These are phyloP conservation scores for Wickerhamiella parazyma DNA, from an alignment of 805 yeast genomes.

Conservation along the genomic window DNA sequence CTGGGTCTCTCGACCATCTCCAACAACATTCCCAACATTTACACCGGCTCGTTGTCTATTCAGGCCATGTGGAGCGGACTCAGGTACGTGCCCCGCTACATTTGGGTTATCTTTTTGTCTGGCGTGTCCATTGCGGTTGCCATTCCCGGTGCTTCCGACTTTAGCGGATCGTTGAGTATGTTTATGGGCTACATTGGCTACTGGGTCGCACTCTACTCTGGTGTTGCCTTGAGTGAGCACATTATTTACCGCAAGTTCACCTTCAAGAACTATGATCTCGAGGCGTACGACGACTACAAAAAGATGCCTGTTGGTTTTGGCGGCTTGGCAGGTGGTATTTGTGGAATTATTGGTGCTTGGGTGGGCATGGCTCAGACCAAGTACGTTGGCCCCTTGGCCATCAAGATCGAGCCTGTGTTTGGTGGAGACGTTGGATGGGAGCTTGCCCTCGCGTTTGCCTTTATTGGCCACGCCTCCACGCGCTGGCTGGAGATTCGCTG, in stretches of 20 bases:
- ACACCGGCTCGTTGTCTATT: conserved; percentile 75
- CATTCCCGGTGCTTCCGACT: conserved; percentile 73
- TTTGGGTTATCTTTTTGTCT: conserved; percentile 72
- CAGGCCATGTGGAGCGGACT: conserved; percentile 74
- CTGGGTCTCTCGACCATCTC: conserved; percentile 78
- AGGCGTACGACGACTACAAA: conserved; percentile 42
- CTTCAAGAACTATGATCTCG: conserved; percentile 46
- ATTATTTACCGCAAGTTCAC: conserved; percentile 54
- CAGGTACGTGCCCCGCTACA: conserved; percentile 61
- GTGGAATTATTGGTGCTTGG: conserved; percentile 77
- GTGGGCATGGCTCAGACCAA: conserved; percentile 80
- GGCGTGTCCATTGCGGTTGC: conserved; percentile 69
- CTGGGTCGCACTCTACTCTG: conserved; percentile 75
- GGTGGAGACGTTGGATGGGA: conserved; percentile 89
- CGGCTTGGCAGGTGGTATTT: conserved; percentile 62
- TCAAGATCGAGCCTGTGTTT: conserved; percentile 29
- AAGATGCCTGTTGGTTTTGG: conserved; percentile 66
- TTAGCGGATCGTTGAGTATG: conserved; percentile 58
- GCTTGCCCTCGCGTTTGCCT: conserved; percentile 53
- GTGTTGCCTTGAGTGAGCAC: conserved; percentile 69
- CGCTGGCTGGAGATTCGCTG: conserved; percentile 18
- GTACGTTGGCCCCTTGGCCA: conserved; percentile 62
- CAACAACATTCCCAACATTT: conserved; percentile 88
- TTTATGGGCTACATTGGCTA: conserved; percentile 88
- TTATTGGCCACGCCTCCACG: conserved; percentile 30